Base-by-base conservation (phyloP, 345 rosid genomes). In the Mangifera indica region DNA sequence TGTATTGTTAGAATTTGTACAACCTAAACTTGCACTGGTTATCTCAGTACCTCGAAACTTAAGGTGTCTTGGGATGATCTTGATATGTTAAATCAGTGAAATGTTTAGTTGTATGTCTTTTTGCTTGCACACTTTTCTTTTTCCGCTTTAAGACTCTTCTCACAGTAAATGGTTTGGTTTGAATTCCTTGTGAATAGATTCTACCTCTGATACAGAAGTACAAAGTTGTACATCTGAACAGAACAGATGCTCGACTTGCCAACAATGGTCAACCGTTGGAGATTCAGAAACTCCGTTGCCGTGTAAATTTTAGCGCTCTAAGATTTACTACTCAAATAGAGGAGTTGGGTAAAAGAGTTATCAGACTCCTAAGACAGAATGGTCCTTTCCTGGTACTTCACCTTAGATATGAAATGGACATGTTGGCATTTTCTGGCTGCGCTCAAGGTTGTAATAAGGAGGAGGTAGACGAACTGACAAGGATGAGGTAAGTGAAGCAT, bases 341-440 rank as follows among this genome's bases (percentile, higher is more conserved):
- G 86, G 96, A 91, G 76, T 76, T 96, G 76, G 98, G 97, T 66
- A 83, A 80, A 81, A 87, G 85, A 82, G 91, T 96, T 21, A 85
- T 93, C 75, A 82, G 69, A 60, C 91, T 93, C 70, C 81, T 96
- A 13, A 91, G 89, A 79, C 80, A 86, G 84, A 87, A 83, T 74
- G 99, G 99, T 55, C 95, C 94, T 34, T 96, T 93, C 78, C 81
- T 96, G 3, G 98, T 90, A 6, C 92, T 93, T 32, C 99, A 96
- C 74, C 97, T 96, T 44, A 81, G 99, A 80, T 93, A 96, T 67
- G 99, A 96, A 87, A 96, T 96, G 99, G 99, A 96, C 74, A 93
- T 96, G 99, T 70, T 96, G 70, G 99, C 99, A 17, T 96, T 96
- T 77, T 96, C 99, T 58, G 99, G 99, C 64, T 96, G 99, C 74